Evolutionary conservation across 2,329 filamentous ascomycete species (phyloP), one percentile per base, ranked within the genome.

Genomic region (Acarospora socialis): DNA sequence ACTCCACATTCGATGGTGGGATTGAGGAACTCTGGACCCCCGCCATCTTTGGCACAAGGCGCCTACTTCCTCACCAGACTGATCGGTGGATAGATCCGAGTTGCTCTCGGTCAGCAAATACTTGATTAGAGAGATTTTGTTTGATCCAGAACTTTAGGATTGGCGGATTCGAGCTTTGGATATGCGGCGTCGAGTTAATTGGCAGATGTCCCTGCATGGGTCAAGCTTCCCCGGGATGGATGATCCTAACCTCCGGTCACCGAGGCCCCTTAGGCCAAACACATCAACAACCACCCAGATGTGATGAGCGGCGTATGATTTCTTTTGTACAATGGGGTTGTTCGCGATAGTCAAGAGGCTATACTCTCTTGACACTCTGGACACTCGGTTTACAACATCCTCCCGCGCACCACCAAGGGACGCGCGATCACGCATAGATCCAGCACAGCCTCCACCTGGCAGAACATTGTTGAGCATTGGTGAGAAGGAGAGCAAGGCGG

Each of bases 371-470:
- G 70, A 77, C 45, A 79, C 73, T 14, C 66, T 81, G 43, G 77
- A 81, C 54, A 77, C 73, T 33, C 70, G 77, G 40, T 76, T 92
- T 54, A 77, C 76, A 17, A 77, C 68, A 32, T 67, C 81, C 7
- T 73, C 83, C 19, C 70, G 66, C 16, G 73, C 73, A 14, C 72
- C 83, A 21, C 76, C 78, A 53, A 66, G 67, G 37, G 67, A 74
- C 46, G 55, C 63, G 38, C 61, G 66, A 46, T 42, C 51, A 30
- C 25, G 17, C 24, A 40, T 52, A 38, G 61, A 68, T 40, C 47
- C 59, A 17, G 44, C 46, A 8, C 43, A 40, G 20, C 28, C 40
- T 9, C 31, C 29, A 31, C 32, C 27, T 29, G 24, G 27, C 40
- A 38, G 41, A 43, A 39, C 31, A 44, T 34, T 45, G 49, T 32